Evolutionary conservation across 352 stramenopile species (phyloP).

Genomic region (Phytophthora syringae): DNA sequence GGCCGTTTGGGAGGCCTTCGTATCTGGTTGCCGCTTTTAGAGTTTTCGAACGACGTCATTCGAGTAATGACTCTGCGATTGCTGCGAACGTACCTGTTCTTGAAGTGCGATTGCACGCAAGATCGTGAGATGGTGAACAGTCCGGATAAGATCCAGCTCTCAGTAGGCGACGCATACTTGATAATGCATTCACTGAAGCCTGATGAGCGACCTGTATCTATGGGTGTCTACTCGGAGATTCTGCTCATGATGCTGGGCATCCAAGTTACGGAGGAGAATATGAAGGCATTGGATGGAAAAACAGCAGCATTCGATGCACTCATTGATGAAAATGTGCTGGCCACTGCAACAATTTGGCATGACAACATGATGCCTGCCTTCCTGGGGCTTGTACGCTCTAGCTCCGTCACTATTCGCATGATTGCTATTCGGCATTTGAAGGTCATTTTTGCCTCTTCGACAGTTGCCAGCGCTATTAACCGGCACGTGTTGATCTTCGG

Average conservation of each 20-base stretch:
- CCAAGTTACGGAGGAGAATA: conserved; percentile 65
- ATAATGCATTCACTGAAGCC: conserved; percentile 84
- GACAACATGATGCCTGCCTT: conserved; percentile 76
- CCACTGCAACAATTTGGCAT: conserved; percentile 64
- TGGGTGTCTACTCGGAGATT: conserved; percentile 86
- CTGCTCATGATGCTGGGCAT: conserved; percentile 77
- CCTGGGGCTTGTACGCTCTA: conserved; percentile 58
- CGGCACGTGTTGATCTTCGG: conserved; percentile 81
- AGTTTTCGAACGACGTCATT: conserved; percentile 74
- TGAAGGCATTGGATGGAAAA: conserved; percentile 55
- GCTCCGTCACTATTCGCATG: conserved; percentile 66
- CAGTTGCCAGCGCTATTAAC: conserved; percentile 73
- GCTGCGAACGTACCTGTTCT: conserved; percentile 77
- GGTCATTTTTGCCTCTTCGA: conserved; percentile 70
- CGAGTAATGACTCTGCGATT: conserved; percentile 84
- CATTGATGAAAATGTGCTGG: conserved; percentile 63
- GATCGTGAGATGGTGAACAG: conserved; percentile 71
- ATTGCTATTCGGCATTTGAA: conserved; percentile 68
- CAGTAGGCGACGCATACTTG: conserved; percentile 77
- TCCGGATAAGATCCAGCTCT: conserved; percentile 80
- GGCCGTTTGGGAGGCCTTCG: conserved; percentile 75
- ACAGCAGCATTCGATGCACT: conserved; percentile 54
- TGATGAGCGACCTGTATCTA: conserved; percentile 64
- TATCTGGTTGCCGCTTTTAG: conserved; percentile 84
- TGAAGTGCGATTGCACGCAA: conserved; percentile 76